Evolutionary conservation across 306 rosid genomes (phyloP).

Genomic region (Macrotyloma uniflorum): DNA sequence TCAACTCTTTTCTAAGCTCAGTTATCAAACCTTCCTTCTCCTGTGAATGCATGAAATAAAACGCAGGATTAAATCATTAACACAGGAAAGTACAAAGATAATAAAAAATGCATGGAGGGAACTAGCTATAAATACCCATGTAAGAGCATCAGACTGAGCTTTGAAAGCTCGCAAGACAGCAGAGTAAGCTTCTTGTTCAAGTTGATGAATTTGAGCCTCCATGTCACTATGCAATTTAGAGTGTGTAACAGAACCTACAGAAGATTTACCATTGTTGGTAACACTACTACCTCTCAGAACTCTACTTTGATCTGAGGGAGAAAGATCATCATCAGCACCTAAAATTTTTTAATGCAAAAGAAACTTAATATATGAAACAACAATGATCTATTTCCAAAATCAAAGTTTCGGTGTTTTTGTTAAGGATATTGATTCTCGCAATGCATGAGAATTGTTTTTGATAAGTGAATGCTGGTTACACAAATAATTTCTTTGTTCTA

Average conservation of each 20-base stretch:
- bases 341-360: slow-evolving; percentile 37
- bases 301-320: slow-evolving; percentile 67
- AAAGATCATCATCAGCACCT: slow-evolving; percentile 67
- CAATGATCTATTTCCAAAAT: background rate
- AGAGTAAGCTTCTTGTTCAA: slow-evolving; percentile 94
- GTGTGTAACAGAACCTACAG: slow-evolving; percentile 46
- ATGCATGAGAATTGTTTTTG: background rate
- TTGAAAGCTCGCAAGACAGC: slow-evolving; percentile 94
- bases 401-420: background rate
- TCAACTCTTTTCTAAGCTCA: slow-evolving; percentile 95
- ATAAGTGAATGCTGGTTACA: background rate
- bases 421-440: background rate
- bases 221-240: slow-evolving; percentile 32
- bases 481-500: slow-evolving; percentile 1
- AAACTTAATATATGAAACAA: slow-evolving; percentile 10
- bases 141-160: slow-evolving; percentile 94
- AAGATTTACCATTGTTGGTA: slow-evolving; percentile 57
- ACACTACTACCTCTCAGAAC: slow-evolving; percentile 53
- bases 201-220: slow-evolving; percentile 94
- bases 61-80: slow-evolving; percentile 27
- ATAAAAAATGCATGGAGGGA: slow-evolving; percentile 7
- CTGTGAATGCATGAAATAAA: slow-evolving; percentile 50
- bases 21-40: slow-evolving; percentile 98
- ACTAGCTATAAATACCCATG: slow-evolving; percentile 69
- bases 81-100: slow-evolving; percentile 3